A percentile compares a stretch with the other conserved stretches of the same genome.
Evolutionary conservation across 1,284 basidiomycete species (phyloP).

Genomic region (Apiotrichum akiyoshidainum): DNA sequence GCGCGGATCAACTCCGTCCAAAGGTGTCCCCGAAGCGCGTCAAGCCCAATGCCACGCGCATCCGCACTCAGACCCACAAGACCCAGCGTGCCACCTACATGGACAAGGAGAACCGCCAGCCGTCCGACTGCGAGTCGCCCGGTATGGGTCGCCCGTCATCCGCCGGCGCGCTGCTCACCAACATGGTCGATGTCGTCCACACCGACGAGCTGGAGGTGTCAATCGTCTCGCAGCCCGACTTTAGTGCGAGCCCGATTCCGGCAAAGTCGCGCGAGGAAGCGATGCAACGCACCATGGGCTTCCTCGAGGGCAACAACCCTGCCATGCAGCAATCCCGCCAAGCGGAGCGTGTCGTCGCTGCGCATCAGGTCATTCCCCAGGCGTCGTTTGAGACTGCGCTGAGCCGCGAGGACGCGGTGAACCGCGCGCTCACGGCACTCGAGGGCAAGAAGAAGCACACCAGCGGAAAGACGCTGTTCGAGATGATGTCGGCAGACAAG

Average conservation of each 20-base stretch:
- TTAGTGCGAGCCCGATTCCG: background rate
- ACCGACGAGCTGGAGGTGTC: background rate
- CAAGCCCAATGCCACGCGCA: background rate
- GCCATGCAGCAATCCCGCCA: background rate
- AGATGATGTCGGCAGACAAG: background rate
- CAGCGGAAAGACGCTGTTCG: too few relatives aligned
- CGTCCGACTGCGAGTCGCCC: background rate
- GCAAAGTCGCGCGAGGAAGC: conserved; percentile 26
- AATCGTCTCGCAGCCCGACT: conserved; percentile 14
- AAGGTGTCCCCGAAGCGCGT: background rate
- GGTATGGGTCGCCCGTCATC: background rate
- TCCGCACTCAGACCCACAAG: too few relatives aligned
- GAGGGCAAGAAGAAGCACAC: conserved; percentile 24
- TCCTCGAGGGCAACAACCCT: conserved; percentile 32
- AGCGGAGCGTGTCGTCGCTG: conserved; percentile 31
- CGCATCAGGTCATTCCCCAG: conserved; percentile 34
- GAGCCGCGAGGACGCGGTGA: conserved; percentile 24
- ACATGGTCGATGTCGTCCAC: conserved; percentile 15
- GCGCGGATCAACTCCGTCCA: conserved; percentile 9
- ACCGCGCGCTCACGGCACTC: conserved; percentile 32
- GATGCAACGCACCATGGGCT: conserved; percentile 35
- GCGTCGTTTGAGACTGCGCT: background rate
- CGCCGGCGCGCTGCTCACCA: background rate
- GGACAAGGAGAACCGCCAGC: background rate
- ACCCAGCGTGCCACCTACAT: background rate